Base-by-base conservation (phyloP, 2,329 filamentous ascomycete species). In the Nemania sp. region DNA sequence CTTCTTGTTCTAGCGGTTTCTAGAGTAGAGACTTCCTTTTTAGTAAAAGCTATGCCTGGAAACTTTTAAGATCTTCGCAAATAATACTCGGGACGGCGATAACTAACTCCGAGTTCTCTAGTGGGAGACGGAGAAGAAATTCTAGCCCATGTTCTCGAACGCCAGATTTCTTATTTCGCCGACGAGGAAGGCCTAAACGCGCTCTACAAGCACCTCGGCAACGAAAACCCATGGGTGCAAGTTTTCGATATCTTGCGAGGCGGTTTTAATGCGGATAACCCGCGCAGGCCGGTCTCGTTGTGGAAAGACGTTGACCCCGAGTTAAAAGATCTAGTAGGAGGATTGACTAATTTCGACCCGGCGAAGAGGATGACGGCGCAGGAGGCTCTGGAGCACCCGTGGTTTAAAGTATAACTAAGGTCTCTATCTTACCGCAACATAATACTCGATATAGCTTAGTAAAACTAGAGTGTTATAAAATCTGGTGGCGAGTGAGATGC, bases 151-250 rank as follows among this genome's bases (percentile, higher is more conserved):
- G 60, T 62, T 49, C 35, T 55, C 27, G 51, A 62, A 15, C 60
- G 51, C 60, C 60, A 62, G 38, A 62, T 62, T 62, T 62, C 60
- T 38, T 62, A 62, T 38, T 62, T 62, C 51, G 60, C 51, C 27
- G 52, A 55, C 26, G 60, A 55, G 52, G 60, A 62, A 49, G 60
- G 60, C 27, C 60, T 62, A 38, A n/a, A 49, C 51, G 60, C 60
- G 26, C 41, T 62, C 20, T 55, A 38, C 26, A 62, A 55, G 51
- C 41, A 55, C 51, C 51, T 62, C 60, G 51, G 60, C 41, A 13
- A 47, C 51, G 49, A 62, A 35, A 55, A 55, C 51, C 60, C 60
- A 47, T 62, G 60, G 60, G 60, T 38, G 11, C n/a, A 62, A 13
- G 41, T 55, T 55, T 35, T 62, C 26, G 27, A 55, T 47, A 47